Conservation (phyloP, 2,329 filamentous ascomycete genomes). For the Mycosphaerella sp. region DNA sequence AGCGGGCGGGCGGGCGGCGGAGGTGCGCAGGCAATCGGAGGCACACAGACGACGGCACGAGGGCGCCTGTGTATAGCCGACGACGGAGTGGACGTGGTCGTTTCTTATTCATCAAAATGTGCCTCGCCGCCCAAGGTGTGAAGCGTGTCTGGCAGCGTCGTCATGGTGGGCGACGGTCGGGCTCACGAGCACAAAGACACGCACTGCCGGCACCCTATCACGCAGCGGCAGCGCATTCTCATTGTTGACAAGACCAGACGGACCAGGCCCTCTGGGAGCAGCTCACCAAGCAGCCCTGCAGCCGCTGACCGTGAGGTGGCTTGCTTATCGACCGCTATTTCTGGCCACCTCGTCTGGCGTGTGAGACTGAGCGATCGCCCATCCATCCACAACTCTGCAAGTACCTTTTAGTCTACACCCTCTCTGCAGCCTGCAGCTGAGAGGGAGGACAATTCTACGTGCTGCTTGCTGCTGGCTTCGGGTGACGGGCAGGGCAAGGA, state of each 20-base stretch:
- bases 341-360: not conserved
- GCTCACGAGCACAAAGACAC: not conserved
- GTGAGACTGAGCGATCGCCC: not conserved
- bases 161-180: not conserved
- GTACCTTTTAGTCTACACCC: too few relatives aligned
- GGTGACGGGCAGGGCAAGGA: not conserved
- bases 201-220: not conserved
- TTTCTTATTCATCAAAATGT: not conserved
- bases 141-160: not conserved
- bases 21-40: not conserved
- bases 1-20: too few relatives aligned
- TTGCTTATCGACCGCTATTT: not conserved
- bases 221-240: not conserved
- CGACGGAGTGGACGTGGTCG: not conserved
- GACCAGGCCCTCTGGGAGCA: not conserved
- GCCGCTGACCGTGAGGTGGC: not conserved
- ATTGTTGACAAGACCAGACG: not conserved
- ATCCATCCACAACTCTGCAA: too few relatives aligned
- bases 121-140: not conserved
- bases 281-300: not conserved
- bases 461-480: not conserved
- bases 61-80: not conserved
- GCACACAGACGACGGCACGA: not conserved
- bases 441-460: not conserved
- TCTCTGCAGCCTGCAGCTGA: too few relatives aligned